Evolutionary conservation across 306 rosid genomes (phyloP), one percentile per base, ranked within the genome.

Genomic region (Coriaria nepalensis): DNA sequence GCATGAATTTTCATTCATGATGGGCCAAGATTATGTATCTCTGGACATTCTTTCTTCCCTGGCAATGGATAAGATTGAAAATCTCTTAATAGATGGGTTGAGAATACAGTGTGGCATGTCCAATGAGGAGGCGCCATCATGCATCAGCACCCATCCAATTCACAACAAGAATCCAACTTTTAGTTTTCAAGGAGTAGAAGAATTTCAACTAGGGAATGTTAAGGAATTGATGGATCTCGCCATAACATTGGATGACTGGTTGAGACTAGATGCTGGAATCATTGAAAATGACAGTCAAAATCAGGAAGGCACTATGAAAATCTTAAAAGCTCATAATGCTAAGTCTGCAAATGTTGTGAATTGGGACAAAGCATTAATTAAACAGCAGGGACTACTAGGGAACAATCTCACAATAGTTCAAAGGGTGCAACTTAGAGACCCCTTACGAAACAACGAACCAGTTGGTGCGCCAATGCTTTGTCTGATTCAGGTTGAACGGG

Each of bases 381-480:
- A 49, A 50, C 49, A 62, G 55, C 48, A 47, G 11, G 69, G 83
- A 57, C 56, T 78, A 58, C 47, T 86, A 56, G 87, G 77, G 55
- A 67, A 81, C 69, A 66, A 72, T 58, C 62, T 70, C 52, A 73
- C 76, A 6, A 62, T 78, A 40, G 77, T 81, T 58, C 64, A 69
- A 40, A 50, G 29, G 69, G 68, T 78, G 60, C 93, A 76, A 68
- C 88, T 79, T 20, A 70, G 87, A 64, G 80, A 86, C 59, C 79
- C 82, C 43, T 56, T 57, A 11, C 57, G 83, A 43, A 82, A 76
- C 57, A 69, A 71, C 36, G 93, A 76, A 66, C 70, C 86, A 15
- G 88, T 81, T 53, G 88, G 86, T 0, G 55, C 67, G 43, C 86
- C 88, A 15, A 75, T 81, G 80, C 73, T 81, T 57, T 77, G 71